Base-by-base conservation (phyloP, 179 eudicot genomes). In the Kewa caespitosa region DNA sequence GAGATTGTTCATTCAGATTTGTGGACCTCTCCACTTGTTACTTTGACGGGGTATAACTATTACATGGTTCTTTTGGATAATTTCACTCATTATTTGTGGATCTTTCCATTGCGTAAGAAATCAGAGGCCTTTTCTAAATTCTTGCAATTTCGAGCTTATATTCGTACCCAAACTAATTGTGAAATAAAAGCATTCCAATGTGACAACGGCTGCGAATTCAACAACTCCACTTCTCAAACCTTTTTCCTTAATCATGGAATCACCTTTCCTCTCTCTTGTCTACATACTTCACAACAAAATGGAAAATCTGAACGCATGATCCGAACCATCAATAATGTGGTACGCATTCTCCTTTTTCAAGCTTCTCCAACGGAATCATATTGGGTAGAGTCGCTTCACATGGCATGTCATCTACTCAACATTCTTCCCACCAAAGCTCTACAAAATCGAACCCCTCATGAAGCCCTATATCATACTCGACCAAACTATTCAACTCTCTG, bases 131-230 rank as follows among this genome's bases (percentile, higher is more conserved):
- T 18, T 4, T 1, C 4, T 5, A 20, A 6, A 0, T 61, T 74
- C 32, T 5, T 13, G 2, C n/a, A 30, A 1, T 43, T 74, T n/a
- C 31, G 30, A 11, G 36, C 59, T 14, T 74, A 41, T 33, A 23
- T 63, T 1, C 9, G 0, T 0, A 63, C 57, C 9, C 77, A 74
- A 31, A 62, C 64, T 34, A 17, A 17, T 3, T 8, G n/a, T 5
- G 43, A 41, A 7, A 32, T 74, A 0, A 74, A 74, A 28, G 1
- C 61, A 1, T 64, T 74, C 10, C 67, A 74, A 64, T 64, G 61
- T 37, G 71, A 74, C 28, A 59, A 63, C 43, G 77, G 59, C 20
- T 8, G 59, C 8, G 59, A 22, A 52, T 52, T 52, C 10, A 28
- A 52, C 18, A 65, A 64, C 23, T 0, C 6, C 1, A 0, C 10